Evolutionary conservation across 148 eudicot species (phyloP).

Genomic region (Chenopodium quinoa): DNA sequence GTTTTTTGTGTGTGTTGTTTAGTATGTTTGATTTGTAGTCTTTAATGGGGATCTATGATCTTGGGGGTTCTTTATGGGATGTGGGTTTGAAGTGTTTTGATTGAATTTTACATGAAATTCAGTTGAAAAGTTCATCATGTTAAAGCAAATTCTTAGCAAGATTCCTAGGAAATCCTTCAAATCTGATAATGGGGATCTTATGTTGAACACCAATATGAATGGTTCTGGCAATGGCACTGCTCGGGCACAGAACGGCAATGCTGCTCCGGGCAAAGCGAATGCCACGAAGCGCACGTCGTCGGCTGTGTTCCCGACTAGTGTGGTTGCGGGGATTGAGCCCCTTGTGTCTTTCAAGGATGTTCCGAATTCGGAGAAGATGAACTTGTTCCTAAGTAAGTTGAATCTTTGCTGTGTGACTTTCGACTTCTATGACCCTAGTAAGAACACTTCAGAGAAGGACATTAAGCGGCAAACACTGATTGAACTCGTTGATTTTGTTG

Average conservation of each 20-base stretch:
- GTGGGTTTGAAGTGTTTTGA: constrained; percentile 17
- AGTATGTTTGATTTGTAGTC: constrained; percentile 2
- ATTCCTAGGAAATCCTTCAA: constrained; percentile 69
- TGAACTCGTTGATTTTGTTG: constrained; percentile 77
- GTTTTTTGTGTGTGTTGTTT: background rate
- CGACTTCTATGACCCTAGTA: constrained; percentile 67
- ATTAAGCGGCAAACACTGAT: constrained; percentile 59
- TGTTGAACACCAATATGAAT: constrained; percentile 27
- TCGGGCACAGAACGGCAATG: constrained; percentile 35
- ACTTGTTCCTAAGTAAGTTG: constrained; percentile 78
- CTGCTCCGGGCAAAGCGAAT: constrained; percentile 36
- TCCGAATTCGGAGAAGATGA: constrained; percentile 70
- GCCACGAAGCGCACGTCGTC: constrained; percentile 62
- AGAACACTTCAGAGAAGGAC: constrained; percentile 64
- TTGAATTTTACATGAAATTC: constrained; percentile 18
- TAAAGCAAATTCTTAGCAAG: constrained; percentile 75
- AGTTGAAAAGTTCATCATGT: constrained; percentile 43
- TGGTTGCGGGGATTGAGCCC: constrained; percentile 72
- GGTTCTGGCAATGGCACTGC: constrained; percentile 25
- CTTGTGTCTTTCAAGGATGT: constrained; percentile 79
- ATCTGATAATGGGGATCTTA: constrained; percentile 41
- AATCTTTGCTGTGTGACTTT: constrained; percentile 84
- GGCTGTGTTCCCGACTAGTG: constrained; percentile 76
- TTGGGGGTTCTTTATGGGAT: constrained; percentile 21
- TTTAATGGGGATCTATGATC: constrained; percentile 28